Base-by-base conservation (phyloP, 768 basidiomycete species). In the Tricholomella constricta region DNA sequence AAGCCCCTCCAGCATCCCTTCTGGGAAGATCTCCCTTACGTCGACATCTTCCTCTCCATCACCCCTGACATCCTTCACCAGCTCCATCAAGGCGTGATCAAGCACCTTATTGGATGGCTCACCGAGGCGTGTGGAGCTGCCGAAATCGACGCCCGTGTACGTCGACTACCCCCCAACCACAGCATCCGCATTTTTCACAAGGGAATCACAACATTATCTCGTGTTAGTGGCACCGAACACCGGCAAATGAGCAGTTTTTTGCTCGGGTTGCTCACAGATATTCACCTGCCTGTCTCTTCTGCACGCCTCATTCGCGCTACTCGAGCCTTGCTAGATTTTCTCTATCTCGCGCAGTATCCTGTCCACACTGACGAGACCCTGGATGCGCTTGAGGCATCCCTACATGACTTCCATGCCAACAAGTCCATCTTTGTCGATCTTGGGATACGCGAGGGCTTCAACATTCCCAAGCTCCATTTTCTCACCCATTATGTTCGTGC, bases 391-490 rank as follows among this genome's bases (percentile, higher is more conserved):
- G 35, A 65, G 1, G 40, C 56, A 0, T 62, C 68, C 0, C 64
- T 78, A 1, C 14, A 54, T 0, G 15, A 23, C 1, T 80, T 78
- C 50, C 76, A 79, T 50, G 22, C 45, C 2, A 60, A 73, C 58
- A 76, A 76, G 45, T 32, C 59, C 7, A 58, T 71, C 2, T 74
- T 78, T 45, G 41, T 75, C 20, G 55, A 64, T 22, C 54, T 72
- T 2, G 69, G 66, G 1, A 64, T 71, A n/a, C 65, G 69, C 0
- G 45, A 64, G 11, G 6, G 67, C 44, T 77, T 76, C 60, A 74
- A 78, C 41, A 62, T 79, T 12, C 75, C 75, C 1, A 80, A 80
- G 53, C 53, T 78, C 1, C 77, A 79, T 50, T 65, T 56, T 9
- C 48, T 68, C 0, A 34, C 26, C 0, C 78, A 79, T 51, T 78